These are phyloP conservation scores for Dictyostelium purpureum DNA, from an alignment of 78 protist genomes.

Conservation along the genomic window DNA sequence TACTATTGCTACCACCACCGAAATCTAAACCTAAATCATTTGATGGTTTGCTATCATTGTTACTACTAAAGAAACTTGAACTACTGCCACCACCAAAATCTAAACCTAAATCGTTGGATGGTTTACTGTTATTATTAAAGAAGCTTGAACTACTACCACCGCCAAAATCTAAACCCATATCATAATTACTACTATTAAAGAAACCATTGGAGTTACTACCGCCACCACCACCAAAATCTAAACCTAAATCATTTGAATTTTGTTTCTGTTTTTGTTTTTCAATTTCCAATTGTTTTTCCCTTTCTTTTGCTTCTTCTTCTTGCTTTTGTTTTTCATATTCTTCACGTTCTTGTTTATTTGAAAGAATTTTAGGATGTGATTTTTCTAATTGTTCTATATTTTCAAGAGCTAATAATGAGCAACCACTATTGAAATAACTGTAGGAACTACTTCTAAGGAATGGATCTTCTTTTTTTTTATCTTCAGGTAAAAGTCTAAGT, in stretches of 20 bases:
- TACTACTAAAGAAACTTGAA: neutral
- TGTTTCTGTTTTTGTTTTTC: neutral
- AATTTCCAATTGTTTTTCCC: neutral
- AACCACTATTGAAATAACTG: slow-evolving; percentile 56
- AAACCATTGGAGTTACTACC: neutral
- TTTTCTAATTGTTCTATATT: slow-evolving; percentile 4
- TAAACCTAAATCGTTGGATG: slow-evolving; percentile 44
- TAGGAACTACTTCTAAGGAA: slow-evolving; percentile 44
- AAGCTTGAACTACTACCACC: slow-evolving; percentile 11
- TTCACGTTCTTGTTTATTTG: slow-evolving; percentile 4
- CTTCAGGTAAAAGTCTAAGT: slow-evolving; percentile 17
- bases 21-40: slow-evolving; percentile 63
- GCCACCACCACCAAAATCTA: slow-evolving; percentile 68
- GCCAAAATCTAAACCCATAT: slow-evolving; percentile 63
- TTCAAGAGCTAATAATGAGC: slow-evolving; percentile 35
- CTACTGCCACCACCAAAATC: slow-evolving; percentile 39
- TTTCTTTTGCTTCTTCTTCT: neutral
- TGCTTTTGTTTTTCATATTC: neutral
- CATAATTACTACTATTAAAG: neutral
- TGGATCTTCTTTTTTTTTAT: slow-evolving; percentile 45
- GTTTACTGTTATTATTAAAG: neutral
- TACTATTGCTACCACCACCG: neutral
- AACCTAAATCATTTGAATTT: slow-evolving; percentile 20
- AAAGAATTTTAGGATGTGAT: slow-evolving; percentile 8
- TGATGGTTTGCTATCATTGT: too few species aligned